Percentiles rank a stretch among this genome's conserved stretches.
Conservation (phyloP, 2,329 filamentous ascomycete species). For the Plectosphaerella sp. region DNA sequence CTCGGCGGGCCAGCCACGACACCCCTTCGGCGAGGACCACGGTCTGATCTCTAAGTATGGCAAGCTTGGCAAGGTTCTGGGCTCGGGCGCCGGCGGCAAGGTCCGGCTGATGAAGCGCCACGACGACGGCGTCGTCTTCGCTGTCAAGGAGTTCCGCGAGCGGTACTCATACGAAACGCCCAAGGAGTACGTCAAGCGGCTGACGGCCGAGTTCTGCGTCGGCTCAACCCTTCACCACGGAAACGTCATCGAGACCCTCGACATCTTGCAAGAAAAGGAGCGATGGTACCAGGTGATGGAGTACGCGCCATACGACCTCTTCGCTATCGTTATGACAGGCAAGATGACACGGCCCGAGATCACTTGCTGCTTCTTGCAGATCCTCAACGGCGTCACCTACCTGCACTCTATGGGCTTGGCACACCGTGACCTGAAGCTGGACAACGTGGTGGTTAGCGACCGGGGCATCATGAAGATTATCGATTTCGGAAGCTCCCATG, state of each 20-base stretch:
- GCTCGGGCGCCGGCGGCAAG: conserved; percentile 90
- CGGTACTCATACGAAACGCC: conserved; percentile 91
- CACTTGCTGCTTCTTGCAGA: conserved; percentile 87
- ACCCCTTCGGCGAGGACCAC: conserved; percentile 92
- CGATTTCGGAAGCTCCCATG: conserved; percentile 95
- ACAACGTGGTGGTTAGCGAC: conserved; percentile 97
- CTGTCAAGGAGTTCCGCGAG: conserved; percentile 93
- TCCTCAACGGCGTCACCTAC: conserved; percentile 90
- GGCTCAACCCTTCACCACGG: conserved; percentile 95
- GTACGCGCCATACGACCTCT: conserved; percentile 91
- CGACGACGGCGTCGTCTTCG: conserved; percentile 89
- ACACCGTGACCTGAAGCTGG: conserved; percentile 91
- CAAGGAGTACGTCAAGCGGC: conserved; percentile 95
- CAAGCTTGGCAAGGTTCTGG: conserved; percentile 89
- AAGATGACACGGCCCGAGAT: conserved; percentile 93
- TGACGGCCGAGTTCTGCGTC: conserved; percentile 97
- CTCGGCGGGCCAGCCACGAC: conserved; percentile 30
- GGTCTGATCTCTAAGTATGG: conserved; percentile 88
- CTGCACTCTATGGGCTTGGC: conserved; percentile 92
- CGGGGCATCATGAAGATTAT: conserved; percentile 99
- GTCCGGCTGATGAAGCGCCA: conserved; percentile 91
- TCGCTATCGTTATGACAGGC: conserved; percentile 98
- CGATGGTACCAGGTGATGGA: conserved; percentile 99
- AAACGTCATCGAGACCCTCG: conserved; percentile 96
- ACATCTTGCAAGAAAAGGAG: conserved; percentile 90